These are phyloP conservation scores for Schizopora paradoxa DNA, from an alignment of 1,284 basidiomycete species.

Conservation along the genomic window DNA sequence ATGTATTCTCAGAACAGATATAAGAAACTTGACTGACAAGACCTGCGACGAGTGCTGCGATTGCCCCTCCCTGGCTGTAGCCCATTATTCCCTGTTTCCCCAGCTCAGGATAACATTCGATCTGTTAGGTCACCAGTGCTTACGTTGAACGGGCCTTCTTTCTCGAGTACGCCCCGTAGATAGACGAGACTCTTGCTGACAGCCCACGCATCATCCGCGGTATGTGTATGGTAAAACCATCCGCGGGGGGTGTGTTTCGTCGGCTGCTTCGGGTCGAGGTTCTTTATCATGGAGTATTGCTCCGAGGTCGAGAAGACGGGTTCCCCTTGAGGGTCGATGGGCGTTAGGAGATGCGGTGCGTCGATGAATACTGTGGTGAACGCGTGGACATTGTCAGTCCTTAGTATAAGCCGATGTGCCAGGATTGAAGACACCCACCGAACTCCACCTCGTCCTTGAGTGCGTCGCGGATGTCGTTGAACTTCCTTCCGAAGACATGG, in stretches of 20 bases:
- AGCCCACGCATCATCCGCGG: background rate
- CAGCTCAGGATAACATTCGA: no score
- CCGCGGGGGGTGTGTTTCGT: background rate
- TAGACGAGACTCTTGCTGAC: background rate
- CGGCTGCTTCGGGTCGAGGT: background rate
- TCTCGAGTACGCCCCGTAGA: background rate
- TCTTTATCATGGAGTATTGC: no score
- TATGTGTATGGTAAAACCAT: background rate
- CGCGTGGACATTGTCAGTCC: background rate
- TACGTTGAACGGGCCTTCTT: slow-evolving; percentile 2
- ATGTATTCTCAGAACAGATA: no score
- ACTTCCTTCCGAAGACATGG: background rate
- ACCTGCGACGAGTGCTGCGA: background rate
- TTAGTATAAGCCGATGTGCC: background rate
- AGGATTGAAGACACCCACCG: background rate
- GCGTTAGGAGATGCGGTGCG: background rate
- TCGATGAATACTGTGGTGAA: slow-evolving; percentile 1
- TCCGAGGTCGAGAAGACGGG: no score
- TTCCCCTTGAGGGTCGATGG: background rate
- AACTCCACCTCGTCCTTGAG: slow-evolving; percentile 1
- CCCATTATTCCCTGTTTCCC: background rate
- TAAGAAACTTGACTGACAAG: background rate
- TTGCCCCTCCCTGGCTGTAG: background rate
- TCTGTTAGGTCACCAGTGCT: background rate
- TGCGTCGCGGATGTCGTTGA: background rate